Evolutionary conservation across 306 rosid genomes (phyloP).

Genomic region (Fragaria iinumae): DNA sequence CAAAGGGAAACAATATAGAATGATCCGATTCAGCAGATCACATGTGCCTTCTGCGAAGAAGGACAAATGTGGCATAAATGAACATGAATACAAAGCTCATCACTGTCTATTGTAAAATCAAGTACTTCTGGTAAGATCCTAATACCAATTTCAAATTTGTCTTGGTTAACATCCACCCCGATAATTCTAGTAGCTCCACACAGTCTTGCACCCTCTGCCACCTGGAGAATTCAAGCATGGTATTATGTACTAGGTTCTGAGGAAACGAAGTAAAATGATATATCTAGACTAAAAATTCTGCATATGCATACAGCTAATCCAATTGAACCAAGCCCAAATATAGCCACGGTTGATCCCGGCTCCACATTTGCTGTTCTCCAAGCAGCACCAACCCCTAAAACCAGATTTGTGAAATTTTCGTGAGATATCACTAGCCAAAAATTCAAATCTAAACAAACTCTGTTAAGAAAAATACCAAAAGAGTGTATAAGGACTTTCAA

Average conservation of each 20-base stretch:
- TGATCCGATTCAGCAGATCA: neutral
- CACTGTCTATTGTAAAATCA: neutral
- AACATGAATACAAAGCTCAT: neutral
- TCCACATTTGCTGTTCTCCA: slow-evolving; percentile 83
- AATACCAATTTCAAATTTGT: slow-evolving; percentile 67
- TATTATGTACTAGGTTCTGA: neutral
- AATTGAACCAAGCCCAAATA: slow-evolving; percentile 82
- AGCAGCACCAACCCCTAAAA: slow-evolving; percentile 89
- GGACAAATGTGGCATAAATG: neutral
- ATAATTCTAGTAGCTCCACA: slow-evolving; percentile 79
- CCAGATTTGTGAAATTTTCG: neutral
- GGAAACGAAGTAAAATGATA: slow-evolving; percentile 3
- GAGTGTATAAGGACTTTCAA: too few species aligned
- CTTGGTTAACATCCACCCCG: slow-evolving; percentile 73
- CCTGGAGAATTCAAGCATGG: slow-evolving; percentile 42
- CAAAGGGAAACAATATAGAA: neutral
- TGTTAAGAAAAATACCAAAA: neutral
- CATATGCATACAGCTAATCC: slow-evolving; percentile 72
- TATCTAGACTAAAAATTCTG: neutral
- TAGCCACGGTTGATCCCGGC: slow-evolving; percentile 69
- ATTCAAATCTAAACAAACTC: neutral
- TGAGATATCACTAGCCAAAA: neutral
- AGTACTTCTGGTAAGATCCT: slow-evolving; percentile 5
- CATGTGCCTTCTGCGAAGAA: neutral
- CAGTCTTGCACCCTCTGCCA: slow-evolving; percentile 88